These are phyloP conservation scores for Scenedesmus sp. DNA, from an alignment of 163 green algal species.

Conservation along the genomic window DNA sequence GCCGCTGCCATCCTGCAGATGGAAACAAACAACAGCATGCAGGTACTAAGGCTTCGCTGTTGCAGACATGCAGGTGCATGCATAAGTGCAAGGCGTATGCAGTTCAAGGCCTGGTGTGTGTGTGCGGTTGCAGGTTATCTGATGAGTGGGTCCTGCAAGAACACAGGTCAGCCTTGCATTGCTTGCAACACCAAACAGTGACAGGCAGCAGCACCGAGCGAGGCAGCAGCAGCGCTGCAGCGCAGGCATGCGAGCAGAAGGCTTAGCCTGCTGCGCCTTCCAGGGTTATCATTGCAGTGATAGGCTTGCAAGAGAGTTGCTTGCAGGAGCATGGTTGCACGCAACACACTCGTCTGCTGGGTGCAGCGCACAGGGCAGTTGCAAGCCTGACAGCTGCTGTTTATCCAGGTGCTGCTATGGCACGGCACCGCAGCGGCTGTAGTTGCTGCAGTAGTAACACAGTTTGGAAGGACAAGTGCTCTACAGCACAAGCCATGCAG, in stretches of 20 bases:
- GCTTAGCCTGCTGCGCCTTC: not conserved
- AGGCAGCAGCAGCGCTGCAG: not conserved
- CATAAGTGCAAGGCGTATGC: not conserved
- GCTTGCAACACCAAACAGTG: not conserved
- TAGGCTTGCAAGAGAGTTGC: not conserved
- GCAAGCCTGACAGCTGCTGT: not conserved
- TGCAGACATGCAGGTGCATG: not conserved
- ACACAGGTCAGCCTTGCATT: too few relatives aligned
- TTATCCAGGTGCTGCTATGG: not conserved
- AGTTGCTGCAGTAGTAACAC: not conserved
- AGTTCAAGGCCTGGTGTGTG: too few relatives aligned
- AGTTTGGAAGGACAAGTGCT: not conserved
- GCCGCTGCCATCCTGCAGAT: slow-evolving; percentile 26
- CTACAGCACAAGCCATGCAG: not conserved
- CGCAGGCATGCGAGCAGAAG: not conserved
- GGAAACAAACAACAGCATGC: not conserved
- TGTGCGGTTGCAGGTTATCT: too few relatives aligned
- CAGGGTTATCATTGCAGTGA: not conserved
- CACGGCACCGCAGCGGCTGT: not conserved
- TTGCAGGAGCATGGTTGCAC: not conserved
- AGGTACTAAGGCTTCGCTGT: too few relatives aligned
- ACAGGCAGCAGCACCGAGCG: not conserved
- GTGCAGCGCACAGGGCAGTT: not conserved
- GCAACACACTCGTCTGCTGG: not conserved
- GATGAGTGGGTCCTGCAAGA: too few relatives aligned